phyloP scores from a whole-genome alignment of 2,329 filamentous ascomycete genomes.

The Cercospora canescens region DNA sequence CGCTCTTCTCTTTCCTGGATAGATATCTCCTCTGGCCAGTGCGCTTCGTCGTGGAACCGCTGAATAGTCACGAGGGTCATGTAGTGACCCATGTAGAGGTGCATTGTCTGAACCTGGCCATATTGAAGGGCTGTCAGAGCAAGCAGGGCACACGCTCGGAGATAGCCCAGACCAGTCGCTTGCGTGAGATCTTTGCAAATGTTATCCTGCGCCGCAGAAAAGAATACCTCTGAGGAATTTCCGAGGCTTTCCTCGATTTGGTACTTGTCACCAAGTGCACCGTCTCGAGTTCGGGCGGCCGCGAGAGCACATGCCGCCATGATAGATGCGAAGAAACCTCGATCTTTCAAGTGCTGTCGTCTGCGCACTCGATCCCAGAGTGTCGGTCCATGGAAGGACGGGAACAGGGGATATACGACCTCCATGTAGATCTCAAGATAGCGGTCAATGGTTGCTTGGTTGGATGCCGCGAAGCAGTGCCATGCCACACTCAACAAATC shows the following conservation, averaged over 20 bases:
- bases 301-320: slow-evolving; percentile 56
- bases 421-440: slow-evolving; percentile 53
- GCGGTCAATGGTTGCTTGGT: slow-evolving; percentile 40
- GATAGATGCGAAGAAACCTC: slow-evolving; percentile 49
- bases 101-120: slow-evolving; percentile 51
- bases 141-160: slow-evolving; percentile 51
- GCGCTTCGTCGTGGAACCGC: slow-evolving; percentile 54
- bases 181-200: slow-evolving; percentile 41
- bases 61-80: slow-evolving; percentile 52
- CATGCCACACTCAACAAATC: slow-evolving; percentile 37
- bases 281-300: slow-evolving; percentile 52
- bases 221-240: slow-evolving; percentile 47
- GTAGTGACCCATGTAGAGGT: slow-evolving; percentile 54
- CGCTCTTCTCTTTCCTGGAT: slow-evolving; percentile 52
- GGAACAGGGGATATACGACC: slow-evolving; percentile 56
- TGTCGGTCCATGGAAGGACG: slow-evolving; percentile 53
- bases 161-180: slow-evolving; percentile 41
- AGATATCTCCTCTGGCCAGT: slow-evolving; percentile 51
- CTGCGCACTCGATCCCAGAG: slow-evolving; percentile 43
- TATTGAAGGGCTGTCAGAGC: slow-evolving; percentile 55
- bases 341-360: slow-evolving; percentile 46
- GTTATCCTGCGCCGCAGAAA: slow-evolving; percentile 44
- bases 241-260: slow-evolving; percentile 16
- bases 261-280: slow-evolving; percentile 43
- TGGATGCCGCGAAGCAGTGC: slow-evolving; percentile 45